A percentile compares a stretch with the other conserved stretches of the same genome.
These are phyloP conservation scores for Rosa persica DNA, from an alignment of 306 rosid genomes.

Conservation along the genomic window DNA sequence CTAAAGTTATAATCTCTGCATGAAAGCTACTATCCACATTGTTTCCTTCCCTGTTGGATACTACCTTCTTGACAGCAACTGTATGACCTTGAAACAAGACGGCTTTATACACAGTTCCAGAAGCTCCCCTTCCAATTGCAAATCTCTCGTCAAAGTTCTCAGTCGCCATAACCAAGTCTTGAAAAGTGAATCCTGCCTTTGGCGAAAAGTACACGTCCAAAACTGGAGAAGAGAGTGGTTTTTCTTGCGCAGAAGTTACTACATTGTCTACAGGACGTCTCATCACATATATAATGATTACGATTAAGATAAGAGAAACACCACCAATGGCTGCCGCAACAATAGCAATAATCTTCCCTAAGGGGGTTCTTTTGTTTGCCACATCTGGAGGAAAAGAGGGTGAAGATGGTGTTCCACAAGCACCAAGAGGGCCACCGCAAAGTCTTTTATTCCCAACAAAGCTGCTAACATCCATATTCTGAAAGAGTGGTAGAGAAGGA, in stretches of 20 bases:
- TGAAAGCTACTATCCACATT: conserved; percentile 63
- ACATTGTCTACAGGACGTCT: conserved; percentile 41
- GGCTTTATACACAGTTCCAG: conserved; percentile 84
- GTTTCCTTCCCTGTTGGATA: conserved; percentile 74
- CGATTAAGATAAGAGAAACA: conserved; percentile 66
- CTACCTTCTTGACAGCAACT: conserved; percentile 76
- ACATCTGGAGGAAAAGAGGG: conserved; percentile 29
- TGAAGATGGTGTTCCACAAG: conserved; percentile 45
- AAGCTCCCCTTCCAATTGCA: conserved; percentile 78
- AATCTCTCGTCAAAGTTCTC: conserved; percentile 59
- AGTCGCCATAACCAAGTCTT: conserved; percentile 72
- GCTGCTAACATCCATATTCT: conserved; percentile 53
- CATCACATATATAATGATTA: conserved; percentile 55
- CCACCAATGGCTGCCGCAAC: conserved; percentile 68
- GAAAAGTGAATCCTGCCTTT: conserved; percentile 66
- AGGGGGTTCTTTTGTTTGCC: conserved; percentile 15
- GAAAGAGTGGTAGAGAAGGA: conserved; percentile 52
- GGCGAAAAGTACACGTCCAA: conserved; percentile 71
- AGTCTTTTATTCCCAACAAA: conserved; percentile 65
- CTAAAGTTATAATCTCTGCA: conserved; percentile 74
- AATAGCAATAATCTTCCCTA: conserved; percentile 47
- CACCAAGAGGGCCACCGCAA: conserved; percentile 68
- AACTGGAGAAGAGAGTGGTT: conserved; percentile 41
- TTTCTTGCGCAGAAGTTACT: conserved; percentile 38
- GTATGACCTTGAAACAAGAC: conserved; percentile 51